phyloP scores from a whole-genome alignment of 73 alveolate genomes.

The Paramecium biaurelia region DNA sequence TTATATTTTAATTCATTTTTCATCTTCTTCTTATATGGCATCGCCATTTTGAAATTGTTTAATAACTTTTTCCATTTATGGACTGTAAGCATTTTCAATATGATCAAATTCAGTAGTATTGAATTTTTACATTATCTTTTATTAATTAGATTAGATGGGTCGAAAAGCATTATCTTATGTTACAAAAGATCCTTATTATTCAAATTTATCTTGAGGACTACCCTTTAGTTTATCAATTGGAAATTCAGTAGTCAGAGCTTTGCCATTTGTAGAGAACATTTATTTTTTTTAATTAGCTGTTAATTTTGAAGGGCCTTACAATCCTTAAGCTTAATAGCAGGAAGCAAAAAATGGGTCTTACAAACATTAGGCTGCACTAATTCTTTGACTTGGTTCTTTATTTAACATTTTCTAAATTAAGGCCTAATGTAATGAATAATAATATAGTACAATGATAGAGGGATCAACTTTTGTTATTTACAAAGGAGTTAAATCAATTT shows the following conservation, averaged over 20 bases:
- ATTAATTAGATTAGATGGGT: neutral
- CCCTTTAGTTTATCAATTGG: neutral
- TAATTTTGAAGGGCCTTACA: neutral
- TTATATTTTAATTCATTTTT: neutral
- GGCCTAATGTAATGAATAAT: neutral
- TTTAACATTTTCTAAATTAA: neutral
- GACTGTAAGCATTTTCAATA: neutral
- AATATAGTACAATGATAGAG: neutral
- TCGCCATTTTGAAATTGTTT: neutral
- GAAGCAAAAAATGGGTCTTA: neutral
- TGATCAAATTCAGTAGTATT: conserved; percentile 22
- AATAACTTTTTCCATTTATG: neutral
- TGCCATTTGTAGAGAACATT: neutral
- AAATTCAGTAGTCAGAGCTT: conserved; percentile 16
- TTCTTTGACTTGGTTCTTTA: conserved; percentile 7
- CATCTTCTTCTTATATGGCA: conserved; percentile 2
- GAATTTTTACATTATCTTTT: neutral
- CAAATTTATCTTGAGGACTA: neutral
- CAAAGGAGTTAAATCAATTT: neutral
- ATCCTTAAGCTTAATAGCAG: neutral
- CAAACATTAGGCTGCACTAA: neutral
- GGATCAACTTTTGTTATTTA: neutral
- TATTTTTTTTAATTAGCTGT: conserved; percentile 1
- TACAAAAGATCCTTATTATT: neutral
- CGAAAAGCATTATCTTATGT: conserved; percentile 32